Evolutionary conservation across 352 stramenopile genomes (phyloP), one percentile per base, ranked within the genome.

Genomic region (Phytophthora ohioensis): DNA sequence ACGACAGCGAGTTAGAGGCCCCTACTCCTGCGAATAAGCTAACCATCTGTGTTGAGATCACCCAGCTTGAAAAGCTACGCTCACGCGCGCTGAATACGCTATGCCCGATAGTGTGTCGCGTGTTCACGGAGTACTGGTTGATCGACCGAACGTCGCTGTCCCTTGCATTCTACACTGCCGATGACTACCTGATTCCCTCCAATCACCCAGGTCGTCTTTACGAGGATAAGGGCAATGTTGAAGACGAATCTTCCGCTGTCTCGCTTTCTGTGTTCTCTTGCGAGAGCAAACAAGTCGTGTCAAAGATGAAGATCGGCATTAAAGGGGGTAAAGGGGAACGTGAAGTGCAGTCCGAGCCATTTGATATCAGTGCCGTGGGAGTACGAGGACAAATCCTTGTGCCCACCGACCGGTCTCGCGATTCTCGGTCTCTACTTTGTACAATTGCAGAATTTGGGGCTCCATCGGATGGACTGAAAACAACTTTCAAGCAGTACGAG

Each of bases 91-190:
- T 87, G 12, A 89, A 89, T 64, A 69, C 46, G n/a, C 47, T 93
- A 5, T 81, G 79, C 5, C 87, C 88, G 0, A 76, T 90, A 8
- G 71, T 90, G 8, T 94, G 86, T 15, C 76, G 85, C 38, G 80
- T 96, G 12, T 96, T 88, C 57, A 88, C 76, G 5, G 87, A 96
- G 55, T 96, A 94, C 66, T 96, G 88, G 88, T 60, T 96, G 45
- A 91, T 96, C 52, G 87, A 96, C 57, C 84, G 88, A 31, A 93
- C 88, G 13, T 87, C 78, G 31, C 67, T 96, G 3, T 88, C 76
- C 6, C 81, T 96, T 7, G 74, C 79, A 11, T 92, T 91, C 59
- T 87, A 91, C 51, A 92, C 86, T 6, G 76, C 75, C 2, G 78
- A 88, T 57, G 80, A 85, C n/a, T 90, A 80, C 30, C 71, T 81